Conservation (phyloP, 139 green algal genomes). For the Spirogloea muscicola region DNA sequence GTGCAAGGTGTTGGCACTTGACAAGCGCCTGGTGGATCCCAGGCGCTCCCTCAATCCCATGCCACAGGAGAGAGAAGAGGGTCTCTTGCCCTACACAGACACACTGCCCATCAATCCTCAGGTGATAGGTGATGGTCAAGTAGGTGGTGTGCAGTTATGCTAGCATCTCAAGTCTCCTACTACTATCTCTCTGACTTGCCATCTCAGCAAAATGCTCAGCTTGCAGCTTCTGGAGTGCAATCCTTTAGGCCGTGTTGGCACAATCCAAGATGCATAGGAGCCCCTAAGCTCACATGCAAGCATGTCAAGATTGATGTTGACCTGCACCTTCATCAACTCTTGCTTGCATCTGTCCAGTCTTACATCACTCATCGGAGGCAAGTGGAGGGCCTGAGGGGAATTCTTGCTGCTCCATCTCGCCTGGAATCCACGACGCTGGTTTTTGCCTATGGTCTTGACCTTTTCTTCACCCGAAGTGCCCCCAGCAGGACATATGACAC, state of each 20-base stretch:
- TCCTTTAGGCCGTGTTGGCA: constrained; percentile 4
- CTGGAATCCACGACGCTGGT: constrained; percentile 80
- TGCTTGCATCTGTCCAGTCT: neutral
- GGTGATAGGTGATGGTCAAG: too few species aligned
- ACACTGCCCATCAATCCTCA: constrained; percentile 56
- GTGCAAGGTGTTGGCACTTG: constrained; percentile 87
- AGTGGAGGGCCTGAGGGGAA: constrained; percentile 33
- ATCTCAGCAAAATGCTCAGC: too few species aligned
- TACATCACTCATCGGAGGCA: constrained; percentile 43
- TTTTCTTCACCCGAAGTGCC: constrained; percentile 77
- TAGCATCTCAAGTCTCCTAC: too few species aligned
- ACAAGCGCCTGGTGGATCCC: constrained; percentile 83
- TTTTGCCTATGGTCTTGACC: constrained; percentile 64
- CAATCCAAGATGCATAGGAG: too few species aligned
- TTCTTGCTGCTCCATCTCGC: constrained; percentile 58
- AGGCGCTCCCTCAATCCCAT: constrained; percentile 71
- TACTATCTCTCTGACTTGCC: too few species aligned
- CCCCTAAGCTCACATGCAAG: too few species aligned
- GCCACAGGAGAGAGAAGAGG: constrained; percentile 72
- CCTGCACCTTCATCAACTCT: neutral
- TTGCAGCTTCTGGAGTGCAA: too few species aligned
- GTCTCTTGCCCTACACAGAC: constrained; percentile 76
- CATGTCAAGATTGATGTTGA: too few species aligned
- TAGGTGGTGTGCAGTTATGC: too few species aligned
- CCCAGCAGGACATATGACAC: constrained; percentile 79